A percentile compares a stretch with the other conserved stretches of the same genome.
Conservation (phyloP, 1,284 basidiomycete species). For the Melampsora americana region DNA sequence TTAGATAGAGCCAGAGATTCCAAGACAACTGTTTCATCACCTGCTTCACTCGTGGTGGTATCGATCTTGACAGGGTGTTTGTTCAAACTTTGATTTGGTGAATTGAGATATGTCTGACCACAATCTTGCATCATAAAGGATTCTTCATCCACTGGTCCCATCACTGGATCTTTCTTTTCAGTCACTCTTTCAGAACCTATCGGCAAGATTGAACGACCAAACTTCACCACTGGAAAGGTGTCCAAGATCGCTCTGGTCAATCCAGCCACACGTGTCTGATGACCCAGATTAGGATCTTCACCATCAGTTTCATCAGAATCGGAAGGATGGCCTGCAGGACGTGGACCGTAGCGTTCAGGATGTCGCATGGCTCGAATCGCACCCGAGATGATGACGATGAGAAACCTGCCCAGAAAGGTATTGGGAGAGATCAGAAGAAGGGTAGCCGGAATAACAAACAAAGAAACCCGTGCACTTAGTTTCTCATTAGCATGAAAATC, state of each 20-base stretch:
- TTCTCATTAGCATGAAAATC: constrained; percentile 14
- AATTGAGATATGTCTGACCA: background rate
- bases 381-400: constrained; percentile 54
- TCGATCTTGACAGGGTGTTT: no score
- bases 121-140: constrained; percentile 17
- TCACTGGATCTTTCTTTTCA: constrained; percentile 20
- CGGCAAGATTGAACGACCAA: constrained; percentile 57
- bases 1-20: background rate
- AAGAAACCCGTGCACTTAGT: constrained; percentile 17
- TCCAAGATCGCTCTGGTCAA: constrained; percentile 84
- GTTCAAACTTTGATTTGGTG: background rate
- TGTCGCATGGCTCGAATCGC: constrained; percentile 76
- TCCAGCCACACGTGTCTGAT: constrained; percentile 70
- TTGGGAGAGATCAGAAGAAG: constrained; percentile 11
- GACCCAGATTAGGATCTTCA: constrained; percentile 53
- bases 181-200: constrained; percentile 29
- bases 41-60: background rate
- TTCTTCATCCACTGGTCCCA: constrained; percentile 33
- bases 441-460: constrained; percentile 9
- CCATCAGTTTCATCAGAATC: constrained; percentile 47
- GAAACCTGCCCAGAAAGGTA: constrained; percentile 31
- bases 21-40: background rate
- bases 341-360: constrained; percentile 84
- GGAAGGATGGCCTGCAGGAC: constrained; percentile 52
- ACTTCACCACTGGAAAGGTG: constrained; percentile 88